These are phyloP conservation scores for Neofusicoccum kwambonambiense DNA, from an alignment of 2,329 filamentous ascomycete genomes.

Conservation along the genomic window DNA sequence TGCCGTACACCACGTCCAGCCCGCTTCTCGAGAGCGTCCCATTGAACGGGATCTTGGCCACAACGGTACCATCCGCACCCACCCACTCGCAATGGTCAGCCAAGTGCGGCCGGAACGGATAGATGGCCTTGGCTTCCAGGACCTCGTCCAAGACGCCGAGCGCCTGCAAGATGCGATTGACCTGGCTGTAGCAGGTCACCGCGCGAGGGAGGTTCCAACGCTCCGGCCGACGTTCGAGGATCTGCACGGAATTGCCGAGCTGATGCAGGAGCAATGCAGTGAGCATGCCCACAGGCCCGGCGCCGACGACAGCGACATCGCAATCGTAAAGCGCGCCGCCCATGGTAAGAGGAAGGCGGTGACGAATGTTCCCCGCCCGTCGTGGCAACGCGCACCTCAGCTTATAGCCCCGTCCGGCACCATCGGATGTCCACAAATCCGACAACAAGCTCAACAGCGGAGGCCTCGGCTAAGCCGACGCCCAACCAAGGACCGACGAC, in stretches of 20 bases:
- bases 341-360: not conserved
- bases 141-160: not conserved
- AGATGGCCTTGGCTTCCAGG: not conserved
- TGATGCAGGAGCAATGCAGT: not conserved
- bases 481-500: too few species aligned
- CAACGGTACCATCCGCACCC: not conserved
- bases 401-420: too few species aligned
- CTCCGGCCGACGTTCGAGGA: not conserved
- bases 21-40: not conserved
- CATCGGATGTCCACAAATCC: too few species aligned
- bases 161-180: not conserved
- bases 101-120: not conserved
- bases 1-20: not conserved
- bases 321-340: not conserved
- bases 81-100: not conserved
- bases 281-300: not conserved
- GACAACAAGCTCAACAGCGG: too few species aligned
- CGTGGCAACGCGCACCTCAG: too few species aligned
- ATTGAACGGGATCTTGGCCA: not conserved
- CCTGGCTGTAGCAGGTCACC: not conserved
- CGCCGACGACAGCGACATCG: not conserved
- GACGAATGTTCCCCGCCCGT: too few species aligned
- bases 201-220: not conserved
- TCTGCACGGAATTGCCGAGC: not conserved
- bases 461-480: too few species aligned